These are phyloP conservation scores for Fomitopsis pulvina DNA, from an alignment of 768 basidiomycete genomes.

Conservation along the genomic window DNA sequence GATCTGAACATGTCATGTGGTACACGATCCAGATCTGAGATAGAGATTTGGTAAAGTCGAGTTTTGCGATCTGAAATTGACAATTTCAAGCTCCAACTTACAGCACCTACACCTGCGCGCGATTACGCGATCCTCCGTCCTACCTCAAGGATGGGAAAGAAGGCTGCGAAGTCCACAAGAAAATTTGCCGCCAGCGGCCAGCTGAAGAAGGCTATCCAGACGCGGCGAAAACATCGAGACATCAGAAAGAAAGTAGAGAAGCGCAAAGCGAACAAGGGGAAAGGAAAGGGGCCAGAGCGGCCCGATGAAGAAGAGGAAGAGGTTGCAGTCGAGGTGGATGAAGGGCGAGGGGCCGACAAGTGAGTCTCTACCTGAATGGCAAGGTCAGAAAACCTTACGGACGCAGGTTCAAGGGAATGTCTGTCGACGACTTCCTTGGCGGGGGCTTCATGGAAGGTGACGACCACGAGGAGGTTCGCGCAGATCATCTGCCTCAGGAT, in stretches of 20 bases:
- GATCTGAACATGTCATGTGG: too few relatives aligned
- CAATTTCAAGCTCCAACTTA: background rate
- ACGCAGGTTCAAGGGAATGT: slow-evolving; percentile 44
- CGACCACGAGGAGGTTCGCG: slow-evolving; percentile 38
- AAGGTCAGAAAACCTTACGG: background rate
- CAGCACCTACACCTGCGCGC: background rate
- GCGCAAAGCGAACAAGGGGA: slow-evolving; percentile 34
- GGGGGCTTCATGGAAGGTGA: slow-evolving; percentile 67
- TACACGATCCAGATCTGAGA: too few relatives aligned
- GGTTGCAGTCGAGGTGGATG: slow-evolving; percentile 15
- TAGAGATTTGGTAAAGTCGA: too few relatives aligned
- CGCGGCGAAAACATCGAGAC: slow-evolving; percentile 76
- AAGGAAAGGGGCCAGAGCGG: slow-evolving; percentile 13
- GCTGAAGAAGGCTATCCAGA: slow-evolving; percentile 80
- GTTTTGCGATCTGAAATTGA: too few relatives aligned
- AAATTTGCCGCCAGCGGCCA: slow-evolving; percentile 88
- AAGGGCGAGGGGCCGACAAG: slow-evolving; percentile 17
- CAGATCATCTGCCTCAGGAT: background rate
- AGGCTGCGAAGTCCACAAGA: slow-evolving; percentile 72
- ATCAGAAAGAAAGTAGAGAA: slow-evolving; percentile 63
- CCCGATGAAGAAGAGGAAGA: slow-evolving; percentile 22
- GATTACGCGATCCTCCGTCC: background rate
- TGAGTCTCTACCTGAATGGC: background rate
- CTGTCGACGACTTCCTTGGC: slow-evolving; percentile 71
- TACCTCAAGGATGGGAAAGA: slow-evolving; percentile 38